A percentile compares a stretch with the other conserved stretches of the same genome.
These are phyloP conservation scores for Astraeus odoratus DNA, from an alignment of 768 basidiomycete genomes.

Conservation along the genomic window DNA sequence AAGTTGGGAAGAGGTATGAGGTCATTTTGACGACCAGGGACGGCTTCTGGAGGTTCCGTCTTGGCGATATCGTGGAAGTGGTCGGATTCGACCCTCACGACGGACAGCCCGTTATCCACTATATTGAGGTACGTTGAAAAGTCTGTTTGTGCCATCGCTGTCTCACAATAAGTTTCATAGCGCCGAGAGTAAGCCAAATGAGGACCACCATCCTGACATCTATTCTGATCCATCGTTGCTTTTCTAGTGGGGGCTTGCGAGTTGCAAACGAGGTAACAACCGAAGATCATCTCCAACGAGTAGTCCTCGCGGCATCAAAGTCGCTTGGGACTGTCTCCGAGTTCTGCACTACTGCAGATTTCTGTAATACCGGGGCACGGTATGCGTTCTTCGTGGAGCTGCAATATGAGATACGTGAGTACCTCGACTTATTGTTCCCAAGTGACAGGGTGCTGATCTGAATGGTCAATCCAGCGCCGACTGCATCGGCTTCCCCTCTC, in stretches of 20 bases:
- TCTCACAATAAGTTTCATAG: constrained; percentile 7
- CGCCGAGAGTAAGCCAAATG: constrained; percentile 15
- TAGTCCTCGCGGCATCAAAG: constrained; percentile 9
- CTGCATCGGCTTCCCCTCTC: constrained; percentile 2
- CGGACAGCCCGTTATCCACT: constrained; percentile 16
- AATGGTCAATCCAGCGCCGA: not conserved
- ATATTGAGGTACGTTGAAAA: constrained; percentile 14
- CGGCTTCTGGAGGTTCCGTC: constrained; percentile 18
- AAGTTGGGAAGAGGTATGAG: constrained; percentile 12
- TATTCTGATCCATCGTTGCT: not conserved
- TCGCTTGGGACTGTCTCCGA: constrained; percentile 17
- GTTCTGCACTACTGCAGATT: constrained; percentile 14
- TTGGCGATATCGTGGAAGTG: constrained; percentile 16
- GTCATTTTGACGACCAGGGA: constrained; percentile 21
- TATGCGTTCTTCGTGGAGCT: constrained; percentile 18
- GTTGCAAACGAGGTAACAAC: constrained; percentile 19
- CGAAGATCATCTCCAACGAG: constrained; percentile 14
- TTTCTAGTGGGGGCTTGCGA: constrained; percentile 11
- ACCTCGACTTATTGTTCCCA: not conserved
- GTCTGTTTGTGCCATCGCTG: not conserved
- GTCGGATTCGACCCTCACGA: constrained; percentile 17
- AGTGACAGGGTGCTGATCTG: not conserved
- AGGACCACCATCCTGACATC: not conserved
- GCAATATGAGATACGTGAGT: constrained; percentile 7
- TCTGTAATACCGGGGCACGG: constrained; percentile 10